Base-by-base conservation (phyloP, 108 stramenopile species). In the Cylindrotheca closterium region DNA sequence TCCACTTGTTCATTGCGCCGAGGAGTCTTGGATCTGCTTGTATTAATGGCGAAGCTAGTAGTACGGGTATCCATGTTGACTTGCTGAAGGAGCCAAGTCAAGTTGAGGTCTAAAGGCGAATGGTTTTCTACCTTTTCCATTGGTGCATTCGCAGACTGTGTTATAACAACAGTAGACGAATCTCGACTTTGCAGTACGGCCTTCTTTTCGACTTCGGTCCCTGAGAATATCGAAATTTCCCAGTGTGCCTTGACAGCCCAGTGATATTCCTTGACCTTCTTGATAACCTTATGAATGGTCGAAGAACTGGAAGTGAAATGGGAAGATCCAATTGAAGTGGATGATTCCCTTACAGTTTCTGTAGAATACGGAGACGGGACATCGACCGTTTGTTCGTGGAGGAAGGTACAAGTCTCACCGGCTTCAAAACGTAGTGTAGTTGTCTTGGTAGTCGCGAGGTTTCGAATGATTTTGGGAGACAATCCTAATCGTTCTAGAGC, bases 81-180 rank as follows among this genome's bases (percentile, higher is more conserved):
- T 51, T 83, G 80, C 46, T 71, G 31, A 15, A 91, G 51, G 37
- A 91, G 54, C 89, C 89, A 87, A n/a, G 78, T 87, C 31, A 91
- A 58, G 0, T 77, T 63, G 18, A 87, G 47, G 19, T 91, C 89
- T 4, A 74, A 28, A 21, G 83, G 81, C 18, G 29, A 25, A 42
- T 58, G 54, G 22, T 63, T 64, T 2, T 28, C 27, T 29, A 56
- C 47, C 2, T 64, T 37, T 21, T 47, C 63, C 24, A 69, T 1
- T 7, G 78, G 79, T 55, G 70, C 27, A 10, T 42, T 30, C 29
- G 70, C 71, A 0, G 56, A 58, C 50, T 75, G 72, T 27, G 77
- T 79, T 51, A 81, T 77, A 30, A 83, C 29, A 24, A 32, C 55
- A 12, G 68, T 79, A 26, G 78, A 55, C 48, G 67, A 58, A 28